Evolutionary conservation across 768 basidiomycete species (phyloP).

Genomic region (Pisolithus albus): DNA sequence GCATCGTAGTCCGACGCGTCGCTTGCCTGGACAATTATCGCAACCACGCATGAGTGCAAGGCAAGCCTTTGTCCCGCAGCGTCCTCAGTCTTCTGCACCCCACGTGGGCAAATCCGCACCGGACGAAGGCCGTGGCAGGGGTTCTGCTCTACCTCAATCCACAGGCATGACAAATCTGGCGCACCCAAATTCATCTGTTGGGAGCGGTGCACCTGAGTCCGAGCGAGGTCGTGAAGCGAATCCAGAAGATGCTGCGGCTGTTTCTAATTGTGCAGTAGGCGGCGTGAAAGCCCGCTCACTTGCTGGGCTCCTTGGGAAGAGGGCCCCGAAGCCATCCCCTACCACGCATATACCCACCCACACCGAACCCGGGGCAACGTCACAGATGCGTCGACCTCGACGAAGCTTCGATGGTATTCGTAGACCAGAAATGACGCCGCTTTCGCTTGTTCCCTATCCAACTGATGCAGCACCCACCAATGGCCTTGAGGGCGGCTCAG

Average conservation of each 20-base stretch:
- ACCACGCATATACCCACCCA: neutral
- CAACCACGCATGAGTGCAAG: constrained; percentile 18
- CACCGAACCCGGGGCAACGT: neutral
- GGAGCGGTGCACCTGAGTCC: neutral
- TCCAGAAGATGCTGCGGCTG: neutral
- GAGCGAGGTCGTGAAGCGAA: neutral
- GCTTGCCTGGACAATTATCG: neutral
- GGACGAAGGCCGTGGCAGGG: neutral
- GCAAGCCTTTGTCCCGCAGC: constrained; percentile 21
- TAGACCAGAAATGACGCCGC: constrained; percentile 15
- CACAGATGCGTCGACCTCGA: constrained; percentile 4
- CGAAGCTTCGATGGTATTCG: constrained; percentile 21
- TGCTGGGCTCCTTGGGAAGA: constrained; percentile 17
- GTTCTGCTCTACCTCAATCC: neutral
- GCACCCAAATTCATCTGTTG: neutral
- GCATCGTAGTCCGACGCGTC: neutral
- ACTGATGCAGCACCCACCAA: neutral
- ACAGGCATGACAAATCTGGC: neutral
- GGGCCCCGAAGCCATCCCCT: constrained; percentile 1
- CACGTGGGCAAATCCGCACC: neutral
- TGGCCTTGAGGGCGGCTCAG: neutral
- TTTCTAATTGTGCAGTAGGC: constrained; percentile 2
- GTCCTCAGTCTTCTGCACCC: constrained; percentile 6
- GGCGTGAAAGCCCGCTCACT: constrained; percentile 16
- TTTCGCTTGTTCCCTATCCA: constrained; percentile 21